Conservation (phyloP, 805 yeast genomes). For the Nakazawaea molendinolei region DNA sequence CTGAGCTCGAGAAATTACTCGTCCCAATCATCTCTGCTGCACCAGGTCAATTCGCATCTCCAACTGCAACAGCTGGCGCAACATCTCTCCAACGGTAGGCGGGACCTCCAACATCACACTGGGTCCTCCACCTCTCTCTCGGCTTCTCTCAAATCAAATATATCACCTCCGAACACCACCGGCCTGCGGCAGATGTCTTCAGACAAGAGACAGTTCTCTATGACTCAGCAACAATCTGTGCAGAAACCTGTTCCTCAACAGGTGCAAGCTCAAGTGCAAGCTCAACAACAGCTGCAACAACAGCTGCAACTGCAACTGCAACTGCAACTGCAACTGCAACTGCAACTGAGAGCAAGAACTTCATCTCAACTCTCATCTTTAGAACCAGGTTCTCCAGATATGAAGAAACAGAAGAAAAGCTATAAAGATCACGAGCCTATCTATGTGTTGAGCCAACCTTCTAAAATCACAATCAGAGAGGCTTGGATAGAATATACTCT, state of each 20-base stretch:
- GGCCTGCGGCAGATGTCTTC: conserved; percentile 5
- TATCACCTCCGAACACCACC: conserved; percentile 14
- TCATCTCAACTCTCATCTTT: conserved; percentile 8
- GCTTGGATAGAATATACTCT: conserved; percentile 26
- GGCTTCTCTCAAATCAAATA: conserved; percentile 15
- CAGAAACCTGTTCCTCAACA: conserved; percentile 11
- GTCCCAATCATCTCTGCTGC: conserved; percentile 11
- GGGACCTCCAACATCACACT: conserved; percentile 18
- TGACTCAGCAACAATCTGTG: conserved; percentile 14
- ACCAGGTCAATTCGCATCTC: conserved; percentile 17
- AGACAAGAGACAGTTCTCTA: conserved; percentile 11
- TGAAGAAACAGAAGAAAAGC: conserved; percentile 16
- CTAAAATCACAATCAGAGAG: conserved; percentile 14
- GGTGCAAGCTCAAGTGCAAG: no score
- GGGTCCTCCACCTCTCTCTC: conserved; percentile 23
- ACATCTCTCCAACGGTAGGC: conserved; percentile 15
- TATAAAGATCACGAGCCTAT: conserved; percentile 13
- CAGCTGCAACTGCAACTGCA: conserved; percentile 9
- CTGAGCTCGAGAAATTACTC: no score
- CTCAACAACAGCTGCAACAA: conserved; percentile 9
- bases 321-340: conserved; percentile 10
- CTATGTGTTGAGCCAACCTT: conserved; percentile 13
- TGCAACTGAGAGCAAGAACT: conserved; percentile 6
- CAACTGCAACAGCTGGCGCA: conserved; percentile 10
- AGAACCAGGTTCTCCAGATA: conserved; percentile 15